Evolutionary conservation across 1,139 yeast genomes (phyloP).

Genomic region (Geotrichum carabidarum): DNA sequence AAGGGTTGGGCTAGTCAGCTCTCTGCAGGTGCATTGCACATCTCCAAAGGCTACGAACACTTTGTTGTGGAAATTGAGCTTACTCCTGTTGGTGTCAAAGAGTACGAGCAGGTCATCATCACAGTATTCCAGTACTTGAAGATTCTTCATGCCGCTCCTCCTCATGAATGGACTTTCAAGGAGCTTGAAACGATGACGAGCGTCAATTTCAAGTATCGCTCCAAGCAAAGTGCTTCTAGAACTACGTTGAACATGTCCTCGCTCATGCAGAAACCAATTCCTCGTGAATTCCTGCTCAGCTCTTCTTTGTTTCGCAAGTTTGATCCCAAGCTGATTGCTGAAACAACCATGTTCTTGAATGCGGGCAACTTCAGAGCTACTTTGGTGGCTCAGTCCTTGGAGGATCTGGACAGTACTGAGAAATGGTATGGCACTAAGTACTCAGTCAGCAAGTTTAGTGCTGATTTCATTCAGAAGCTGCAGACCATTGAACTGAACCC

Average conservation of each 20-base stretch:
- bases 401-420: conserved; percentile 48
- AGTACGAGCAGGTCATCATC: conserved; percentile 57
- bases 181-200: conserved; percentile 48
- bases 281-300: conserved; percentile 58
- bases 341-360: conserved; percentile 49
- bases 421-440: conserved; percentile 91
- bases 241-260: conserved; percentile 53
- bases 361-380: conserved; percentile 58
- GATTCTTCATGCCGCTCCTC: conserved; percentile 50
- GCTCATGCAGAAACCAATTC: conserved; percentile 51
- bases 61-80: conserved; percentile 68
- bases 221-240: conserved; percentile 56
- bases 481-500: conserved; percentile 33
- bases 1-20: conserved; percentile 77
- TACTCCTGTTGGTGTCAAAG: conserved; percentile 61
- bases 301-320: conserved; percentile 56
- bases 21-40: conserved; percentile 65
- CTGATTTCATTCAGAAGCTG: conserved; percentile 40
- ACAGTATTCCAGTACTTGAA: conserved; percentile 67
- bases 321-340: conserved; percentile 49
- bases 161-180: conserved; percentile 53
- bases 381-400: conserved; percentile 42
- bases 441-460: conserved; percentile 45
- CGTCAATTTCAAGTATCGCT: conserved; percentile 59
- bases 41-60: conserved; percentile 63